phyloP scores from a whole-genome alignment of 164 flowering plant genomes.

The Magnolia kwangsiensis region DNA sequence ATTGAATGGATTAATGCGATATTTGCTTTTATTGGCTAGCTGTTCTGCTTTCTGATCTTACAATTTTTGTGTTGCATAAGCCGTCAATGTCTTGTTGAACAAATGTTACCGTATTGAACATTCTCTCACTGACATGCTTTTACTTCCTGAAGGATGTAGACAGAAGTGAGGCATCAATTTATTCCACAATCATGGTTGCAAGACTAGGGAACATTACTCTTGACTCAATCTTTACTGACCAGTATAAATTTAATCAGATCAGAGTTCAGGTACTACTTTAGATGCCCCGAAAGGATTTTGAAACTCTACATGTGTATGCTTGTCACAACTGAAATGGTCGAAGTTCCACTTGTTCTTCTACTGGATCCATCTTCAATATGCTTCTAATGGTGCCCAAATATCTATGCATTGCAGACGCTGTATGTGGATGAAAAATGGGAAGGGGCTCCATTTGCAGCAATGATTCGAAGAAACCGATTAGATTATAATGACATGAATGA shows the following conservation, averaged over 20 bases:
- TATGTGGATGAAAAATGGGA: constrained; percentile 78
- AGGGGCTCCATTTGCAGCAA: constrained; percentile 90
- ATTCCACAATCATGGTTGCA: constrained; percentile 48
- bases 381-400: constrained; percentile 5
- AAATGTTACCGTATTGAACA: neutral
- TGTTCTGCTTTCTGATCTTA: neutral
- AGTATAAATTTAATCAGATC: constrained; percentile 47
- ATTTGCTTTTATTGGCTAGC: neutral
- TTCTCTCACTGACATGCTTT: constrained; percentile 5
- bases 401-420: constrained; percentile 50
- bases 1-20: neutral
- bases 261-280: constrained; percentile 54
- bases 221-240: constrained; percentile 47
- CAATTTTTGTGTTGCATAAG: neutral
- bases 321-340: neutral
- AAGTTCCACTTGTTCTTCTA: neutral
- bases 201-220: constrained; percentile 54
- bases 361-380: neutral
- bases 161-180: constrained; percentile 25
- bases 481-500: constrained; percentile 43
- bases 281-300: neutral
- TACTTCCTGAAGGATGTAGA: constrained; percentile 47
- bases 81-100: neutral
- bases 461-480: constrained; percentile 66
- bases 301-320: neutral